phyloP scores from a whole-genome alignment of 805 yeast genomes.

The Saccharomycopsis sp. region DNA sequence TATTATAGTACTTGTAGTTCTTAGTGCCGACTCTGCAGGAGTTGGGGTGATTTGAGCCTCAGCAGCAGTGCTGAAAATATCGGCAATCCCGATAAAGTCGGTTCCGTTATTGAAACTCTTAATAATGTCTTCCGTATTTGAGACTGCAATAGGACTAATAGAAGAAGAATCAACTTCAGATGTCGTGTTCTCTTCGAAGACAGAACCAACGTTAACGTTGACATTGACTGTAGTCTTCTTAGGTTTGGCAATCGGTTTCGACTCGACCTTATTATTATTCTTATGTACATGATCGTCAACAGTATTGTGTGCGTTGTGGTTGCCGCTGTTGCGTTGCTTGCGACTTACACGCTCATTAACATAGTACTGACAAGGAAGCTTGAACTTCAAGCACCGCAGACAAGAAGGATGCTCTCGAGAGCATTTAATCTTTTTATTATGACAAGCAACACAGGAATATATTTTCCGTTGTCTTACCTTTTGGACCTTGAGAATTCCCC shows the following conservation, averaged over 20 bases:
- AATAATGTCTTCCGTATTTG: background rate
- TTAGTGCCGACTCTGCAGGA: background rate
- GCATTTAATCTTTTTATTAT: constrained; percentile 56
- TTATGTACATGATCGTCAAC: background rate
- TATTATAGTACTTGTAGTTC: background rate
- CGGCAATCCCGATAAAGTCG: background rate
- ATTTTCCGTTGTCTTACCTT: constrained; percentile 55
- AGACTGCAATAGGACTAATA: background rate
- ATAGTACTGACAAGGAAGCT: constrained; percentile 47
- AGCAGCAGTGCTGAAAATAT: background rate
- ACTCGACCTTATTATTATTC: background rate
- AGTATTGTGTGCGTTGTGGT: constrained; percentile 1
- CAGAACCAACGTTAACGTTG: background rate
- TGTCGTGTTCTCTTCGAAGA: background rate
- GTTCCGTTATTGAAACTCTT: background rate
- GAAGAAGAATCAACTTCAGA: background rate
- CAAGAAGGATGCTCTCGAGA: constrained; percentile 55
- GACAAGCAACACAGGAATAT: constrained; percentile 51
- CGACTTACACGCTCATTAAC: constrained; percentile 44
- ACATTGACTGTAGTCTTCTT: background rate
- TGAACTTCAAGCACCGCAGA: constrained; percentile 42
- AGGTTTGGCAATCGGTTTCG: background rate
- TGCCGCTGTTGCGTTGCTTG: constrained; percentile 29
- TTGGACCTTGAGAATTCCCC: constrained; percentile 39
- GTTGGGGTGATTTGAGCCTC: background rate